Evolutionary conservation across 345 rosid species (phyloP).

Genomic region (Bretschneidera sinensis): DNA sequence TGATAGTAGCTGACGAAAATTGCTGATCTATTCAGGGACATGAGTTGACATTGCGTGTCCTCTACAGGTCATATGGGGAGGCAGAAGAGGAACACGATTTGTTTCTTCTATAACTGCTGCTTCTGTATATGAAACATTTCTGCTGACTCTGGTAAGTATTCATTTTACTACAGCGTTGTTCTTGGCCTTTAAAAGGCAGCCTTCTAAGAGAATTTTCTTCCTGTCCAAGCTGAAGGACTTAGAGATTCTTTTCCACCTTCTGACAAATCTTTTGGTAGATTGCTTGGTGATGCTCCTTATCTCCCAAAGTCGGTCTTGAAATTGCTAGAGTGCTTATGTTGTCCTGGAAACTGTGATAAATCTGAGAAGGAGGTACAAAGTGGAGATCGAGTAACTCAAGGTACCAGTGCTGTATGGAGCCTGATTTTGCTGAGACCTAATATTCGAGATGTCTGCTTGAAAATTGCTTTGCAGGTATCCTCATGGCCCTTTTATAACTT

Average conservation of each 20-base stretch:
- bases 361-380: slow-evolving; percentile 59
- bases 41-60: slow-evolving; percentile 94
- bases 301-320: slow-evolving; percentile 81
- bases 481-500: neutral
- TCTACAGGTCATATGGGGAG: slow-evolving; percentile 88
- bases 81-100: slow-evolving; percentile 94
- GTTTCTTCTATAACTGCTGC: slow-evolving; percentile 85
- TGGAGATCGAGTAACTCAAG: slow-evolving; percentile 97
- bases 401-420: slow-evolving; percentile 91
- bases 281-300: slow-evolving; percentile 91
- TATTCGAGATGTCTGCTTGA: slow-evolving; percentile 75
- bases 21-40: slow-evolving; percentile 78
- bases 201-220: slow-evolving; percentile 15
- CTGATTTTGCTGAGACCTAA: slow-evolving; percentile 85
- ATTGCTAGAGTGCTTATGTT: slow-evolving; percentile 77
- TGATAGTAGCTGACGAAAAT: slow-evolving; percentile 13
- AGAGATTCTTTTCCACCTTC: slow-evolving; percentile 95
- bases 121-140: slow-evolving; percentile 78
- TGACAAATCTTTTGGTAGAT: slow-evolving; percentile 90
- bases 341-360: slow-evolving; percentile 57
- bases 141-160: slow-evolving; percentile 70
- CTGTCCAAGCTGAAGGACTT: slow-evolving; percentile 78
- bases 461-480: slow-evolving; percentile 87
- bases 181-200: slow-evolving; percentile 2
- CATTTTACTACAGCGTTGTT: slow-evolving; percentile 13